These are phyloP conservation scores for Cystobasidium pallidum DNA, from an alignment of 1,284 basidiomycete genomes.

Conservation along the genomic window DNA sequence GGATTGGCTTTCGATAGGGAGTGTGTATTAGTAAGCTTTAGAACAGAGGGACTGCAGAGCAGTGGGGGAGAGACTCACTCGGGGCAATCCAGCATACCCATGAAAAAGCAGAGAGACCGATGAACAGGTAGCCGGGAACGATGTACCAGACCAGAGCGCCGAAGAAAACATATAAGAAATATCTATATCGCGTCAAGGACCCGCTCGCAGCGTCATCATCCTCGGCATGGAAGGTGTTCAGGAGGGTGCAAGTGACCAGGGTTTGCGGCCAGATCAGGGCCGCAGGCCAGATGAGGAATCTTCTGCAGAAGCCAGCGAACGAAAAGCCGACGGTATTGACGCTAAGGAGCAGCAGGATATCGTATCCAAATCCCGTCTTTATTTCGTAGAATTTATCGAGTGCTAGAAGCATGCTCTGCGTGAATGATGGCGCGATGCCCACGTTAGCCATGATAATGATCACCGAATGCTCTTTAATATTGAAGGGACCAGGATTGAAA, in stretches of 20 bases:
- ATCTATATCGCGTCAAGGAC: constrained; percentile 56
- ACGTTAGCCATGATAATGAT: constrained; percentile 51
- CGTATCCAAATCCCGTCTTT: constrained; percentile 50
- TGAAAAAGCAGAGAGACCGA: constrained; percentile 62
- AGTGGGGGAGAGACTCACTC: constrained; percentile 43
- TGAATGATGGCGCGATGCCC: constrained; percentile 32
- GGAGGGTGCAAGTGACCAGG: constrained; percentile 60
- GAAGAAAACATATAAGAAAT: constrained; percentile 56
- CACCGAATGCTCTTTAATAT: constrained; percentile 53
- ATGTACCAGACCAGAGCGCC: constrained; percentile 48
- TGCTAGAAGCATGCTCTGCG: constrained; percentile 60
- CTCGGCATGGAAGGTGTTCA: constrained; percentile 58
- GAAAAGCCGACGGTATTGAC: constrained; percentile 54
- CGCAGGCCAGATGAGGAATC: constrained; percentile 51
- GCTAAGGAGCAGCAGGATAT: constrained; percentile 54
- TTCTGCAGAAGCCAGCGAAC: constrained; percentile 49
- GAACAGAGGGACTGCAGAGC: constrained; percentile 11
- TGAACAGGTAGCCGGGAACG: constrained; percentile 53
- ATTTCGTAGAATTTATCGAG: constrained; percentile 72
- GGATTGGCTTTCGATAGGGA: constrained; percentile 62
- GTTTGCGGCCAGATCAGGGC: constrained; percentile 58
- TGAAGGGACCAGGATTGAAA: constrained; percentile 52
- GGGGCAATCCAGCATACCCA: constrained; percentile 65
- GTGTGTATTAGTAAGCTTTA: constrained; percentile 36
- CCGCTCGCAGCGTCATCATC: constrained; percentile 55